These are phyloP conservation scores for Penicillium daleae DNA, from an alignment of 495 filamentous ascomycete species.

Conservation along the genomic window DNA sequence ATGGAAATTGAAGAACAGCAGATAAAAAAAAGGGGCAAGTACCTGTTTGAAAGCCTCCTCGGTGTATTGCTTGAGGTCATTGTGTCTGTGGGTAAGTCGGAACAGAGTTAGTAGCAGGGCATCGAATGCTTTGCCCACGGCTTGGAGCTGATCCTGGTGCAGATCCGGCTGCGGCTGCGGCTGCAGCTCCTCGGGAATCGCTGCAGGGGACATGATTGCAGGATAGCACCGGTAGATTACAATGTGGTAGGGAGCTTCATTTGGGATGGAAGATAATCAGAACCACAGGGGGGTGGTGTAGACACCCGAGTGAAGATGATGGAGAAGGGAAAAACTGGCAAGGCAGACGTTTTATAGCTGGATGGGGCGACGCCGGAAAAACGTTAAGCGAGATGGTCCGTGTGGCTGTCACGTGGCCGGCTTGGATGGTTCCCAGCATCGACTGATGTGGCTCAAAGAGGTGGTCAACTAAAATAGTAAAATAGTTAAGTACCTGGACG, in stretches of 20 bases:
- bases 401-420: slow-evolving; percentile 37
- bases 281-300: slow-evolving; percentile 15
- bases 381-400: slow-evolving; percentile 49
- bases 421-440: background rate
- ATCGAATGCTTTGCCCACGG: slow-evolving; percentile 51
- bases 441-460: too few species aligned
- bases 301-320: slow-evolving; percentile 20
- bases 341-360: slow-evolving; percentile 27
- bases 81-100: slow-evolving; percentile 48
- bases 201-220: slow-evolving; percentile 44
- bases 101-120: slow-evolving; percentile 54
- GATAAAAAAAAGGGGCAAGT: slow-evolving; percentile 27
- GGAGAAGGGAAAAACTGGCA: slow-evolving; percentile 20
- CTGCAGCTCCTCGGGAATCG: slow-evolving; percentile 36
- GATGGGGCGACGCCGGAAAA: slow-evolving; percentile 28
- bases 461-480: background rate
- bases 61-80: slow-evolving; percentile 46
- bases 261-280: slow-evolving; percentile 7
- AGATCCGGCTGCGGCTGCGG: slow-evolving; percentile 44
- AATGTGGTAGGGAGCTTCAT: slow-evolving; percentile 21
- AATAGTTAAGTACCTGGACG: background rate
- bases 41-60: slow-evolving; percentile 53
- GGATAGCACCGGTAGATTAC: slow-evolving; percentile 29
- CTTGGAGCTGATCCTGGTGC: slow-evolving; percentile 42
- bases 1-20: slow-evolving; percentile 14